Conservation (phyloP, 352 stramenopile genomes). For the Globisporangium radiosum region DNA sequence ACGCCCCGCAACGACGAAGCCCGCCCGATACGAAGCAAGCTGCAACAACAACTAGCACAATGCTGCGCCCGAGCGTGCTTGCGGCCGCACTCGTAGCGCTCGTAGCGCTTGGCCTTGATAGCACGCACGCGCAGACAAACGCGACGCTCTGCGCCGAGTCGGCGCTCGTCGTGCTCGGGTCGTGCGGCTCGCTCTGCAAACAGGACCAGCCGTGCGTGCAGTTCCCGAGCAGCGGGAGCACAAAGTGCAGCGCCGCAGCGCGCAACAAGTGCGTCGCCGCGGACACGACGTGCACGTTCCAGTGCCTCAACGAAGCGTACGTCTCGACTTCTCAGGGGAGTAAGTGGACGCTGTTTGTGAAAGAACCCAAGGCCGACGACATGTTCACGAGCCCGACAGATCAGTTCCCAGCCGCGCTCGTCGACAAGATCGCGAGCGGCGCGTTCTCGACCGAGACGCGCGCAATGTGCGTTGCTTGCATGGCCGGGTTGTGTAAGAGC, state of each 20-base stretch:
- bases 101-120: background rate
- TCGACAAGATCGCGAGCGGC: conserved; percentile 33
- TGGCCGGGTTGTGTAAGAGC: too few relatives aligned
- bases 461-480: conserved; percentile 31
- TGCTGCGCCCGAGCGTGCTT: background rate
- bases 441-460: conserved; percentile 34
- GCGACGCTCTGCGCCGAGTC: conserved; percentile 44
- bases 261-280: conserved; percentile 45
- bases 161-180: conserved; percentile 31
- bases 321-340: conserved; percentile 16
- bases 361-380: conserved; percentile 42
- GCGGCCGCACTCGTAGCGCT: background rate
- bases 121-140: background rate
- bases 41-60: too few relatives aligned
- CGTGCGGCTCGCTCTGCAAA: conserved; percentile 34
- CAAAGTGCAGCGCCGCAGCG: conserved; percentile 38
- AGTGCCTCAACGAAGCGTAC: conserved; percentile 54
- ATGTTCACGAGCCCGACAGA: conserved; percentile 23
- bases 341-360: conserved; percentile 71
- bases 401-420: conserved; percentile 38
- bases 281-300: conserved; percentile 46
- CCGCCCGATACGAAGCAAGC: background rate
- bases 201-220: conserved; percentile 51
- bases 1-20: background rate
- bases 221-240: conserved; percentile 25